Evolutionary conservation across 1,139 yeast species (phyloP).

Genomic region (Magnusiomyces suaveolens): DNA sequence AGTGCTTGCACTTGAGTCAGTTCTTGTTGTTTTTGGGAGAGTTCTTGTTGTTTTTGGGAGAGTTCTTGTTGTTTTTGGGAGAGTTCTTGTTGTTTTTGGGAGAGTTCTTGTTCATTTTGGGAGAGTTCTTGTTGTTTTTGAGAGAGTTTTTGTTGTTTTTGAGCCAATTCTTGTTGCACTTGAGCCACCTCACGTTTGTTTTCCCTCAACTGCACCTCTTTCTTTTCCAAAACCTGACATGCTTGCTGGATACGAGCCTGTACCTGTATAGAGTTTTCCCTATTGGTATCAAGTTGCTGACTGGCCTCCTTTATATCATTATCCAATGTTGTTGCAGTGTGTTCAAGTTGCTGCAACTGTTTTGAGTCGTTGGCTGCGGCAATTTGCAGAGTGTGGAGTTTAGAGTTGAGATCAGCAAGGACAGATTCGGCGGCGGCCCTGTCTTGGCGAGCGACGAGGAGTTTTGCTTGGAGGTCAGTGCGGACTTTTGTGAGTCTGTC

Average conservation of each 20-base stretch:
- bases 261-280: constrained; percentile 61
- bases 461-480: neutral
- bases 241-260: constrained; percentile 69
- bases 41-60: no score
- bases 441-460: constrained; percentile 50
- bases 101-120: no score
- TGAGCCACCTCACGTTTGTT: constrained; percentile 26
- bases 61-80: no score
- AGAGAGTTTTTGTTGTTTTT: no score
- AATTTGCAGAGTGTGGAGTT: constrained; percentile 54
- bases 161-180: no score
- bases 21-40: no score
- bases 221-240: constrained; percentile 68
- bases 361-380: constrained; percentile 69
- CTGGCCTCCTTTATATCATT: no score
- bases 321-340: no score
- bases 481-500: constrained; percentile 57
- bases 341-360: constrained; percentile 57
- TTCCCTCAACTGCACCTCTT: constrained; percentile 56
- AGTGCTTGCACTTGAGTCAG: no score
- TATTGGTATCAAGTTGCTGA: no score
- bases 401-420: constrained; percentile 62
- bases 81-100: no score
- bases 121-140: no score
- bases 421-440: constrained; percentile 59